phyloP scores from a whole-genome alignment of 2,329 filamentous ascomycete genomes.

The Triangularia setosa region DNA sequence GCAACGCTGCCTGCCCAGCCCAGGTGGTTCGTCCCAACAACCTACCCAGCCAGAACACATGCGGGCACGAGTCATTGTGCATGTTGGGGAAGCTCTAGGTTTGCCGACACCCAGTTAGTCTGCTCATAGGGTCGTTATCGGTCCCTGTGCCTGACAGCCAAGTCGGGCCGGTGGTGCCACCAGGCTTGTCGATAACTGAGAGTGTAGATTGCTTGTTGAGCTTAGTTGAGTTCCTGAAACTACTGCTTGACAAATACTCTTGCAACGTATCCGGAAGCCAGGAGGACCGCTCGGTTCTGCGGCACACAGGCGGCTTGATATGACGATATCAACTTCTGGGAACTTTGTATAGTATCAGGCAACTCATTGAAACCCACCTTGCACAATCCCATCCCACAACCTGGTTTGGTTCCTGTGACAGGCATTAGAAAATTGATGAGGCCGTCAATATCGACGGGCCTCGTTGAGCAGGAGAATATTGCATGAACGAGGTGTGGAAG shows the following conservation, averaged over 20 bases:
- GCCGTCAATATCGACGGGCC: background rate
- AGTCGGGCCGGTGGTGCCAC: background rate
- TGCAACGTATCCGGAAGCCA: background rate
- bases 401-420: background rate
- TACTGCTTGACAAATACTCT: background rate
- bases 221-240: background rate
- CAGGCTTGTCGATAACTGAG: background rate
- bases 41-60: background rate
- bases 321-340: background rate
- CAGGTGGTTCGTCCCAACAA: background rate
- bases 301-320: background rate
- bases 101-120: too few species aligned
- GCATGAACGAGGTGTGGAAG: background rate
- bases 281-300: background rate
- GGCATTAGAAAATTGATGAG: background rate
- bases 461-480: background rate
- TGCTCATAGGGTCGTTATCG: background rate
- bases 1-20: background rate
- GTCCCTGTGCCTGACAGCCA: background rate
- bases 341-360: background rate
- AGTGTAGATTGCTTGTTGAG: background rate
- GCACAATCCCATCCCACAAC: background rate
- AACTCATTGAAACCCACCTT: background rate
- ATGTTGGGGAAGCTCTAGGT: background rate
- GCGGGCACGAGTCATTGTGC: background rate